Evolutionary conservation across 192 early-diverging fungal species (phyloP).

Genomic region (Rhizophagus sp.): DNA sequence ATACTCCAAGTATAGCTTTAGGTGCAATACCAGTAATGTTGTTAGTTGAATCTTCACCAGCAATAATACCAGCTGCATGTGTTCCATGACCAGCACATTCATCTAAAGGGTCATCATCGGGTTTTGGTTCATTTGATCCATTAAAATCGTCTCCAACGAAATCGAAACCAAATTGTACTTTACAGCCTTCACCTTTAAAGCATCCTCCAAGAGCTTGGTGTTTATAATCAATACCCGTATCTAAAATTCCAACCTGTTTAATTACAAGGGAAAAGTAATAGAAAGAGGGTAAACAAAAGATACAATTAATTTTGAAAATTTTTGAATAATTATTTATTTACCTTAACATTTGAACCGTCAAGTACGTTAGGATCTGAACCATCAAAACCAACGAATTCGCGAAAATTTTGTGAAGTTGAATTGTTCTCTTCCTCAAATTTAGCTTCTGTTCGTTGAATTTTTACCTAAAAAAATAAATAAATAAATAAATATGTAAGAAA

Average conservation of each 20-base stretch:
- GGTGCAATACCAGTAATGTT: slow-evolving; percentile 80
- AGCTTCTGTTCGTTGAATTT: not conserved
- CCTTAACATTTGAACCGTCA: not conserved
- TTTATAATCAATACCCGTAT: slow-evolving; percentile 56
- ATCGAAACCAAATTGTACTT: slow-evolving; percentile 62
- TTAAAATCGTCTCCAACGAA: slow-evolving; percentile 59
- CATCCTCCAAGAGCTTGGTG: slow-evolving; percentile 70
- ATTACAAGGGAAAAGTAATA: not conserved
- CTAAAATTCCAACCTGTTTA: slow-evolving; percentile 55
- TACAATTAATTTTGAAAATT: not conserved
- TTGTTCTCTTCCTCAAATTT: not conserved
- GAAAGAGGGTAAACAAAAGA: not conserved
- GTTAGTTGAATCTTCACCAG: slow-evolving; percentile 53
- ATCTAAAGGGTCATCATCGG: slow-evolving; percentile 57
- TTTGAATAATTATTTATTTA: not conserved
- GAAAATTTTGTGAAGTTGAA: not conserved
- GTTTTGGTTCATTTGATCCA: slow-evolving; percentile 38
- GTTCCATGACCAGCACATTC: slow-evolving; percentile 68
- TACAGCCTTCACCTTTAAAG: slow-evolving; percentile 61
- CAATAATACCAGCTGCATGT: slow-evolving; percentile 72
- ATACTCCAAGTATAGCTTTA: slow-evolving; percentile 69
- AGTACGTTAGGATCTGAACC: not conserved
- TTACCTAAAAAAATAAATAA: not conserved
- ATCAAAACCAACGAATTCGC: not conserved
- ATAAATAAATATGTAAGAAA: too few relatives aligned